A percentile compares a stretch with the other conserved stretches of the same genome.
Evolutionary conservation across 2,329 filamentous ascomycete species (phyloP).

Genomic region (Phaeosphaeriaceae sp.): DNA sequence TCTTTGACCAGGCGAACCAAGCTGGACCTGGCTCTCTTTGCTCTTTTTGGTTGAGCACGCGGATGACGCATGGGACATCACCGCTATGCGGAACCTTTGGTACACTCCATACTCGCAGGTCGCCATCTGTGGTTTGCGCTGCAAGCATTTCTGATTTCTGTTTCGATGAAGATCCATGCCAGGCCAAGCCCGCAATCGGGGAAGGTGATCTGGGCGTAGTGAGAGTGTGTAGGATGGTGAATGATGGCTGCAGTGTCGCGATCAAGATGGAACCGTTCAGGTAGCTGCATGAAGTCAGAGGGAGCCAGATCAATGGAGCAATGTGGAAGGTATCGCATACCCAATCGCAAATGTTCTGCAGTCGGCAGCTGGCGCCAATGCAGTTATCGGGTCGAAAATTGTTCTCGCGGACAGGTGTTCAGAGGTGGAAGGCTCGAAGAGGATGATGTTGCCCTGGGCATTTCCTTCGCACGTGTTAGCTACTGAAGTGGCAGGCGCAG

Average conservation of each 20-base stretch:
- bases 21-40: constrained; percentile 77
- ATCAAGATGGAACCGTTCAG: constrained; percentile 94
- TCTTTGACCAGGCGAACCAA: constrained; percentile 99
- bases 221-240: constrained; percentile 92
- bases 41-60: constrained; percentile 82
- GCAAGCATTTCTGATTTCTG: constrained; percentile 99
- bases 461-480: constrained; percentile 69
- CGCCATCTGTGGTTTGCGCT: constrained; percentile 88
- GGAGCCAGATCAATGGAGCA: background rate
- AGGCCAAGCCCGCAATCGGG: constrained; percentile 83
- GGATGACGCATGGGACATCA: constrained; percentile 85
- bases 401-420: constrained; percentile 92
- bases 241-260: constrained; percentile 85
- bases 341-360: constrained; percentile 96
- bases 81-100: constrained; percentile 75
- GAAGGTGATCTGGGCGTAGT: constrained; percentile 85
- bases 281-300: constrained; percentile 66
- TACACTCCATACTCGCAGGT: constrained; percentile 95
- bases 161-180: constrained; percentile 95
- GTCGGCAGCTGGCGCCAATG: constrained; percentile 85
- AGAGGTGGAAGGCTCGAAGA: constrained; percentile 91
- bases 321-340: constrained; percentile 57
- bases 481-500: constrained; percentile 9
- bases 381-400: constrained; percentile 94
- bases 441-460: constrained; percentile 86